These are phyloP conservation scores for Coemansia sp. DNA, from an alignment of 192 early-diverging fungal species.

Conservation along the genomic window DNA sequence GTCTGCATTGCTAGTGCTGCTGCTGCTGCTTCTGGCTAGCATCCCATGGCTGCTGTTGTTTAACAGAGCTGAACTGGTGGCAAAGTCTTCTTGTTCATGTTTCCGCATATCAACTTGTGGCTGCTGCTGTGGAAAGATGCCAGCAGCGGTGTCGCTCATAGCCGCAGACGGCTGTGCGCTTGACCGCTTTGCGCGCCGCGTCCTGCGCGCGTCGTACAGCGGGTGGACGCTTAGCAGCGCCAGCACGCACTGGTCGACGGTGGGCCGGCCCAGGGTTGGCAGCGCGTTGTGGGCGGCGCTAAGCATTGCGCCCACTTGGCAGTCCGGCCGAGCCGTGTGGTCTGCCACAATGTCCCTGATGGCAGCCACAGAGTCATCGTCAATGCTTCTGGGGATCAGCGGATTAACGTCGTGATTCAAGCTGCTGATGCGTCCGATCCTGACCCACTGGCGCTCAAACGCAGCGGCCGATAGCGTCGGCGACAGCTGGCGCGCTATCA, in stretches of 20 bases:
- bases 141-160: not conserved
- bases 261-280: not conserved
- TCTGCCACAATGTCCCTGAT: conserved; percentile 10
- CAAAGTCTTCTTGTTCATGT: not conserved
- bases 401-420: conserved; percentile 8
- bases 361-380: conserved; percentile 2
- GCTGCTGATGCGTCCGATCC: not conserved
- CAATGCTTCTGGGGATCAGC: conserved; percentile 14
- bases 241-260: conserved; percentile 23
- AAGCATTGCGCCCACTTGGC: conserved; percentile 13
- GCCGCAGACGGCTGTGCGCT: not conserved
- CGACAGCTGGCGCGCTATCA: conserved; percentile 38
- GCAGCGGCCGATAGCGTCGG: conserved; percentile 18
- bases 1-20: not conserved
- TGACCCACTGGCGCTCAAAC: conserved; percentile 7
- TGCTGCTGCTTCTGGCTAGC: not conserved
- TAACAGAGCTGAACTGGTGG: not conserved
- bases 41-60: not conserved
- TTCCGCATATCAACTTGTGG: not conserved
- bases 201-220: conserved; percentile 20
- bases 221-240: conserved; percentile 28
- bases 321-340: not conserved
- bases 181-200: not conserved
- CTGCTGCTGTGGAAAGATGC: not conserved
- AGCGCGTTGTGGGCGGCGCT: conserved; percentile 15